These are phyloP conservation scores for Vinca major DNA, from an alignment of 305 asterid genomes.

Conservation along the genomic window DNA sequence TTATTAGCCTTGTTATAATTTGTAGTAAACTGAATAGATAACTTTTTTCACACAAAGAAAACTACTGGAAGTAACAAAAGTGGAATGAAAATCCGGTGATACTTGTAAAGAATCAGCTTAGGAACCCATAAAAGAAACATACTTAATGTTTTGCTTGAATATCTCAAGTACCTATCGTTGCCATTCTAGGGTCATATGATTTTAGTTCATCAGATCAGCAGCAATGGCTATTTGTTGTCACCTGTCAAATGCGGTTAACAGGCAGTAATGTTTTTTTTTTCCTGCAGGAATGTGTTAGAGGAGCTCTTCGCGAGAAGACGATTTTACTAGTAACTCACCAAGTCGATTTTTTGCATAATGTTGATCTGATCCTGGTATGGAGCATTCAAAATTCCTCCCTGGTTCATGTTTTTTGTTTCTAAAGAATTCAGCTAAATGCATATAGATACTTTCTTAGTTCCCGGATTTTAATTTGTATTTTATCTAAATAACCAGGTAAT, in stretches of 20 bases:
- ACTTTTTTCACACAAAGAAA: too few relatives aligned
- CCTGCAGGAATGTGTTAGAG: slow-evolving; percentile 81
- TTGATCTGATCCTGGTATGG: slow-evolving; percentile 77
- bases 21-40: neutral
- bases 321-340: slow-evolving; percentile 88
- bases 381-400: neutral
- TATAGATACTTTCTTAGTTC: neutral
- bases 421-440: neutral
- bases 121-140: neutral
- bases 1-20: neutral
- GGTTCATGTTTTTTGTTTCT: neutral
- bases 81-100: neutral
- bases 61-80: neutral
- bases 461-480: neutral
- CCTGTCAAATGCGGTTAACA: neutral
- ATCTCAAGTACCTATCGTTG: neutral
- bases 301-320: slow-evolving; percentile 71
- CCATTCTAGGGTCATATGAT: neutral
- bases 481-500: slow-evolving; percentile 51
- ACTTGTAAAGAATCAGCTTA: neutral
- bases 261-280: slow-evolving; percentile 9
- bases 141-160: neutral
- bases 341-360: slow-evolving; percentile 96
- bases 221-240: neutral
- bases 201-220: neutral